A percentile compares a stretch with the other conserved stretches of the same genome.
These are phyloP conservation scores for Elsinoe ampelina DNA, from an alignment of 2,329 filamentous ascomycete genomes.

Conservation along the genomic window DNA sequence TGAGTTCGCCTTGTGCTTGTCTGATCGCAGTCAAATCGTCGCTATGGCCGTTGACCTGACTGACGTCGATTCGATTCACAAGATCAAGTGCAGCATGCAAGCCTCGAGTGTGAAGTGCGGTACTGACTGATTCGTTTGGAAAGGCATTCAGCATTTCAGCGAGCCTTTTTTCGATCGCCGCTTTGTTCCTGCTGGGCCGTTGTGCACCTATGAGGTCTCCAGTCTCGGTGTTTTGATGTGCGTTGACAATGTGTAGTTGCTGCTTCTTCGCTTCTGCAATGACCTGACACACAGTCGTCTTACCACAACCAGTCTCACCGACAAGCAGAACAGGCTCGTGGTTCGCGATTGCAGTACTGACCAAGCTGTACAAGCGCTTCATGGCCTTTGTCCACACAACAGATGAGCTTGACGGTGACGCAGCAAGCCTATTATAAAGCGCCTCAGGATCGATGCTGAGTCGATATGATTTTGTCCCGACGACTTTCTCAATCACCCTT, in stretches of 20 bases:
- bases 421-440: conserved; percentile 54
- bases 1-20: conserved; percentile 52
- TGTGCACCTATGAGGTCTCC: conserved; percentile 96
- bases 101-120: conserved; percentile 23
- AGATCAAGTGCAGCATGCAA: conserved; percentile 39
- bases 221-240: conserved; percentile 96
- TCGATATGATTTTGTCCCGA: conserved; percentile 50
- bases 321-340: conserved; percentile 92
- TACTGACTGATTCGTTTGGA: not conserved
- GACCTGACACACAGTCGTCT: conserved; percentile 92
- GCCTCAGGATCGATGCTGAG: conserved; percentile 65
- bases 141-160: conserved; percentile 44
- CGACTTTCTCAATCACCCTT: conserved; percentile 76
- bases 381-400: conserved; percentile 96
- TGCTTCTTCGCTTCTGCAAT: conserved; percentile 71
- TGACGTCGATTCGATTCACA: conserved; percentile 20
- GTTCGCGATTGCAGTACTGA: conserved; percentile 76
- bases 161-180: conserved; percentile 59
- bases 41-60: conserved; percentile 16
- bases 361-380: conserved; percentile 80
- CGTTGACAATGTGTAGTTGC: conserved; percentile 81
- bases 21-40: conserved; percentile 28
- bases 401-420: conserved; percentile 40
- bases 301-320: conserved; percentile 94
- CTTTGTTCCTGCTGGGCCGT: conserved; percentile 77